A percentile compares a stretch with the other conserved stretches of the same genome.
Evolutionary conservation across 2,329 filamentous ascomycete genomes (phyloP).

Genomic region (Rachicladosporium sp.): DNA sequence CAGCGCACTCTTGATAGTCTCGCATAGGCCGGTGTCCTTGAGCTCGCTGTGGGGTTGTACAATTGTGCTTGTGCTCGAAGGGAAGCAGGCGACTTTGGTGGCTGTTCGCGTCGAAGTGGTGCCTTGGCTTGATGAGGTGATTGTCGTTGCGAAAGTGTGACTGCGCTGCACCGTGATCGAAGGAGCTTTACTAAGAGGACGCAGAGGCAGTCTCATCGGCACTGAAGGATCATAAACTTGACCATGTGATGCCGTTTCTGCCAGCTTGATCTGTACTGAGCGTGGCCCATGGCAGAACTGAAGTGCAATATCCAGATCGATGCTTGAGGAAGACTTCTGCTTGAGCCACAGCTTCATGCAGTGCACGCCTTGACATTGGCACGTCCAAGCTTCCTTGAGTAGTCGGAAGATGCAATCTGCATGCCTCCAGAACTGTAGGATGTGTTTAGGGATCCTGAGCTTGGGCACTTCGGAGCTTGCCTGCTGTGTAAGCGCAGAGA

Average conservation of each 20-base stretch:
- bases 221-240: not conserved
- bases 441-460: slow-evolving; percentile 4
- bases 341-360: slow-evolving; percentile 10
- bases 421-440: slow-evolving; percentile 12
- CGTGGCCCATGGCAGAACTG: slow-evolving; percentile 5
- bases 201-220: no score
- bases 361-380: slow-evolving; percentile 8
- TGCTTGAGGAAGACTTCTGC: slow-evolving; percentile 4
- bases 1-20: no score
- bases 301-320: slow-evolving; percentile 5
- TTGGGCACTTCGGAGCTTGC: slow-evolving; percentile 1
- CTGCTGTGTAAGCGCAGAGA: slow-evolving; percentile 5
- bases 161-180: not conserved
- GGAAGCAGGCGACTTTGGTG: no score
- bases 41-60: no score
- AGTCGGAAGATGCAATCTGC: slow-evolving; percentile 11
- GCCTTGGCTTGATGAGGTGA: no score
- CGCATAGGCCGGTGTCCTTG: no score
- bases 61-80: no score
- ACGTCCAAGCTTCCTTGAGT: slow-evolving; percentile 10
- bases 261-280: slow-evolving; percentile 3
- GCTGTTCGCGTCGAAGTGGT: no score
- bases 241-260: not conserved
- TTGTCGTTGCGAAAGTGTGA: not conserved
- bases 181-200: not conserved